A percentile compares a stretch with the other conserved stretches of the same genome.
phyloP scores from a whole-genome alignment of 2,329 filamentous ascomycete species.

The Xylariales sp. region DNA sequence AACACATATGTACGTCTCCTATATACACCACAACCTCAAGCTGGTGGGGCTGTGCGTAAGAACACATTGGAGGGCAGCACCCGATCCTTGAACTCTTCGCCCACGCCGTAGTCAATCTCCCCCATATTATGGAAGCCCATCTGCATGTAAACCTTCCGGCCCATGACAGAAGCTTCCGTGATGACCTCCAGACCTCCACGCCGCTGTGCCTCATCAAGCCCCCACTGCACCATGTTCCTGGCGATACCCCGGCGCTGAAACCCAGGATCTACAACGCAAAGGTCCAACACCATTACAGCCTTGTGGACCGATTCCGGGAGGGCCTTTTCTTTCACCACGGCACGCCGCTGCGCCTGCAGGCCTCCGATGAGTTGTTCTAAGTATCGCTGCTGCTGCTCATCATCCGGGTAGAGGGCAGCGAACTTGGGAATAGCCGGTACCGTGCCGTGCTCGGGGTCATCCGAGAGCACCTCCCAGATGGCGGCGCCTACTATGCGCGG shows the following conservation, averaged over 20 bases:
- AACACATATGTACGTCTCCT: no score
- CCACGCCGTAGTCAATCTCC: constrained; percentile 38
- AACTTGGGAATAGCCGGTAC: constrained; percentile 29
- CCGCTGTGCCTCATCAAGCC: constrained; percentile 34
- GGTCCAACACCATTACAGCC: constrained; percentile 44
- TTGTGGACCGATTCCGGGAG: constrained; percentile 25
- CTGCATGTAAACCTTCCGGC: constrained; percentile 39
- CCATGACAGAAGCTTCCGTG: constrained; percentile 45
- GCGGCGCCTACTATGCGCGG: constrained; percentile 44
- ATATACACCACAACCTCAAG: no score
- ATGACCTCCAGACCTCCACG: constrained; percentile 36
- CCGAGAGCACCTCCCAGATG: constrained; percentile 50
- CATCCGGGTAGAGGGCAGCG: constrained; percentile 33
- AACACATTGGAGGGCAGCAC: constrained; percentile 40
- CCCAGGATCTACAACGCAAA: constrained; percentile 47
- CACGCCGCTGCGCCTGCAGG: constrained; percentile 37
- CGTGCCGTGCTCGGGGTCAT: constrained; percentile 43
- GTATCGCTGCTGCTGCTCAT: constrained; percentile 42
- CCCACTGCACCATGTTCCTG: constrained; percentile 40
- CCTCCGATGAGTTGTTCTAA: constrained; percentile 37
- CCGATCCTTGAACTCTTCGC: constrained; percentile 33
- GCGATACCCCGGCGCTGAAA: constrained; percentile 49
- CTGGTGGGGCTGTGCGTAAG: constrained; percentile 32
- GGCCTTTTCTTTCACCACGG: constrained; percentile 32
- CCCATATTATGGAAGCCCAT: constrained; percentile 38